Conservation (phyloP, 129 eudicot genomes). For the Chrysanthemum seticuspe region DNA sequence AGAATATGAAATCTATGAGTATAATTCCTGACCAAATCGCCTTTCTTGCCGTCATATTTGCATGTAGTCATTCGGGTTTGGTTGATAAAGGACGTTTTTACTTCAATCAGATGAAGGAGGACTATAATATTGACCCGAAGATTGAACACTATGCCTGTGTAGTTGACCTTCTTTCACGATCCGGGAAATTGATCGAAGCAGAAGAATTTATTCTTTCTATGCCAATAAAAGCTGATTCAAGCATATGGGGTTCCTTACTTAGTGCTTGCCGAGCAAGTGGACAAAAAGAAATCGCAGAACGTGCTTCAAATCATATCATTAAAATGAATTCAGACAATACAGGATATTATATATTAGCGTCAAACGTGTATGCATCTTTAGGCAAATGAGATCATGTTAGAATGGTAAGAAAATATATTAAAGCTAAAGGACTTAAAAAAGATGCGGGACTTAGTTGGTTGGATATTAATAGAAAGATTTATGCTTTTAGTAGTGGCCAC, state of each 20-base stretch:
- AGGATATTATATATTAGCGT: slow-evolving; percentile 8
- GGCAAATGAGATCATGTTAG: slow-evolving; percentile 75
- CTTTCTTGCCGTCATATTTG: slow-evolving; percentile 59
- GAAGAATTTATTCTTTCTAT: slow-evolving; percentile 62
- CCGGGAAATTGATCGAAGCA: slow-evolving; percentile 57
- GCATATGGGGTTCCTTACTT: slow-evolving; percentile 81
- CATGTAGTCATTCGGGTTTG: slow-evolving; percentile 80
- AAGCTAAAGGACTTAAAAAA: slow-evolving; percentile 54
- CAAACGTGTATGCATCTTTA: slow-evolving; percentile 47
- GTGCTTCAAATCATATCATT: slow-evolving; percentile 31
- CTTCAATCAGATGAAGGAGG: slow-evolving; percentile 58
- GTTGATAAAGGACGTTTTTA: slow-evolving; percentile 56
- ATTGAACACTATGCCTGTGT: slow-evolving; percentile 72
- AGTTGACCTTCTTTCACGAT: slow-evolving; percentile 68
- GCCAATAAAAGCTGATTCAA: slow-evolving; percentile 68
- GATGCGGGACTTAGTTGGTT: slow-evolving; percentile 77
- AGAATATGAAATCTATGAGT: slow-evolving; percentile 57
- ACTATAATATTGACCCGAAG: slow-evolving; percentile 52
- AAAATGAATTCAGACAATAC: slow-evolving; percentile 3
- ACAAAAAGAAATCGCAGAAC: slow-evolving; percentile 48
- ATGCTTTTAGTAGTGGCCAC: slow-evolving; percentile 60
- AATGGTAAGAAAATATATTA: slow-evolving; percentile 54
- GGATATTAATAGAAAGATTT: slow-evolving; percentile 51
- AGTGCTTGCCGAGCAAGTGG: slow-evolving; percentile 60
- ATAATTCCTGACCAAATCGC: slow-evolving; percentile 55